Conservation (phyloP, 768 basidiomycete genomes). For the Panaeolus papilionaceus region DNA sequence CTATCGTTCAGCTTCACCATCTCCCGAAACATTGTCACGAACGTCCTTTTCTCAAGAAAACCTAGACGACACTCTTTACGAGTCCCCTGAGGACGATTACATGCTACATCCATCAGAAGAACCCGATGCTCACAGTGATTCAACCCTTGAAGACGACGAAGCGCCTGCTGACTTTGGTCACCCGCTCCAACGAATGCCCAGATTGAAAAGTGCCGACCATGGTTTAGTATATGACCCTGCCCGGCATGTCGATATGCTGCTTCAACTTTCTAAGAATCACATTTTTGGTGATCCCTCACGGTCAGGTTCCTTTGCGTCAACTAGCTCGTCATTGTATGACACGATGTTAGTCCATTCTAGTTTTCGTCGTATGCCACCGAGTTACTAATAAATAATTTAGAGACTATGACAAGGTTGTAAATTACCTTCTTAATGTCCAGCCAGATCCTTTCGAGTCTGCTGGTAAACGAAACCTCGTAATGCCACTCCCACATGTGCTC, state of each 20-base stretch:
- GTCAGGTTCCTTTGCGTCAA: constrained; percentile 27
- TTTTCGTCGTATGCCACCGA: constrained; percentile 14
- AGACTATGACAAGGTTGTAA: constrained; percentile 31
- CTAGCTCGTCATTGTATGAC: constrained; percentile 22
- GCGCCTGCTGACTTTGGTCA: constrained; percentile 34
- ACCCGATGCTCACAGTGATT: constrained; percentile 34
- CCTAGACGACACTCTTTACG: constrained; percentile 28
- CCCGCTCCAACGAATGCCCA: constrained; percentile 42
- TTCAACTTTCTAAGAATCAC: constrained; percentile 24
- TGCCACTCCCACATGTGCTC: not conserved
- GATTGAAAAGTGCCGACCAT: constrained; percentile 33
- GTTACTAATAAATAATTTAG: constrained; percentile 19
- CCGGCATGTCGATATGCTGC: constrained; percentile 28
- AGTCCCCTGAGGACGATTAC: constrained; percentile 30
- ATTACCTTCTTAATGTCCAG: constrained; percentile 26
- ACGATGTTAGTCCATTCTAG: constrained; percentile 18
- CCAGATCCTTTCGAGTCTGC: constrained; percentile 29
- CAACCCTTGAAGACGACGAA: constrained; percentile 39
- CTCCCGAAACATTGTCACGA: constrained; percentile 5
- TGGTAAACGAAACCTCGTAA: constrained; percentile 30
- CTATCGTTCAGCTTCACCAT: constrained; percentile 1
- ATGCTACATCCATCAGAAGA: constrained; percentile 9
- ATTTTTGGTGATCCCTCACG: constrained; percentile 27
- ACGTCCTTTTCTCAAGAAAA: constrained; percentile 20
- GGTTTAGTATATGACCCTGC: constrained; percentile 28